A percentile compares a stretch with the other conserved stretches of the same genome.
These are phyloP conservation scores for Agaricus sinodeliciosus DNA, from an alignment of 768 basidiomycete species.

Conservation along the genomic window DNA sequence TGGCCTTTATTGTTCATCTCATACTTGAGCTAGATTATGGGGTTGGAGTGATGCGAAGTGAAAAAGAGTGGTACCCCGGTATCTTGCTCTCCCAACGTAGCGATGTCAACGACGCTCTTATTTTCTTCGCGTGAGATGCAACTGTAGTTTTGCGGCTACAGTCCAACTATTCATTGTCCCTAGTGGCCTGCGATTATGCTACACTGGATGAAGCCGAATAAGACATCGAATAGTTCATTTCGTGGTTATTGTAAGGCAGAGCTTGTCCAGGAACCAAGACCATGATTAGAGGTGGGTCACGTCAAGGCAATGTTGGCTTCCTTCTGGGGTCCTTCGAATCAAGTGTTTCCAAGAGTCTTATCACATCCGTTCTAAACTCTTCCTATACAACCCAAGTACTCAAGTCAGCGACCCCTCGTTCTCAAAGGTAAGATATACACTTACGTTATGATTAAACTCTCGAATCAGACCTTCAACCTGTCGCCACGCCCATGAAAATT, in stretches of 20 bases:
- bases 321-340: slow-evolving; percentile 8
- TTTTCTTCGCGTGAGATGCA: too few relatives aligned
- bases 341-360: not conserved
- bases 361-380: not conserved
- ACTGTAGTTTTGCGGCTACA: too few relatives aligned
- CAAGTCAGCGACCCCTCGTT: not conserved
- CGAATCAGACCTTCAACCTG: slow-evolving; percentile 1
- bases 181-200: too few relatives aligned
- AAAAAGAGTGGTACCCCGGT: too few relatives aligned
- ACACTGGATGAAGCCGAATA: too few relatives aligned
- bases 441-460: slow-evolving; percentile 7
- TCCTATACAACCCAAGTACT: not conserved
- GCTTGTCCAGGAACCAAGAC: not conserved
- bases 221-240: too few relatives aligned
- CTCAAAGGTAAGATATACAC: not conserved
- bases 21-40: too few relatives aligned
- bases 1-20: too few relatives aligned
- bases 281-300: not conserved
- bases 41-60: too few relatives aligned
- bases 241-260: not conserved
- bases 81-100: too few relatives aligned
- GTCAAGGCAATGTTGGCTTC: not conserved
- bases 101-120: too few relatives aligned
- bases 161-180: too few relatives aligned
- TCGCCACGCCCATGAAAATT: slow-evolving; percentile 11